A percentile compares a stretch with the other conserved stretches of the same genome.
phyloP scores from a whole-genome alignment of 2,329 filamentous ascomycete genomes.

The Epichloe typhina region DNA sequence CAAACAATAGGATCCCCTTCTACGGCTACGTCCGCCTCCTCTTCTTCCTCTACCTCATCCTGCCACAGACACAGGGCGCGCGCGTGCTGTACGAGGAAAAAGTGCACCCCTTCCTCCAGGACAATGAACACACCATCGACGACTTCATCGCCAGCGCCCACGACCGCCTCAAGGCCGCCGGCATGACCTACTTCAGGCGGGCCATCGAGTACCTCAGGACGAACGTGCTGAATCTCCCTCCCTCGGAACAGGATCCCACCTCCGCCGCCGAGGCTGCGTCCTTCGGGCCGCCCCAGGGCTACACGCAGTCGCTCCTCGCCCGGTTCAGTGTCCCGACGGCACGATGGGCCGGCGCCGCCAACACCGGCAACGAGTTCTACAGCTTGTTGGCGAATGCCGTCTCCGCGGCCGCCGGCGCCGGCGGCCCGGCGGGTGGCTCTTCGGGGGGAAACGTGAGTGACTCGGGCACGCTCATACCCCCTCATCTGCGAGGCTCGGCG shows the following conservation, averaged over 20 bases:
- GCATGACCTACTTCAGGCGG: conserved; percentile 61
- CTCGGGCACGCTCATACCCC: conserved; percentile 56
- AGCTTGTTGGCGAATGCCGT: conserved; percentile 64
- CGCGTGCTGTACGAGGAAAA: conserved; percentile 72
- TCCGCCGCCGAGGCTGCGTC: conserved; percentile 30
- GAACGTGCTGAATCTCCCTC: conserved; percentile 62
- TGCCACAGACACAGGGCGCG: conserved; percentile 94
- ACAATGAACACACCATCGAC: conserved; percentile 83
- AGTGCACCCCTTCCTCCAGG: conserved; percentile 74
- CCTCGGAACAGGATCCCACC: conserved; percentile 1
- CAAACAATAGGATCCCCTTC: conserved; percentile 61
- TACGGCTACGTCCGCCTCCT: conserved; percentile 82
- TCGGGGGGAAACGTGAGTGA: conserved; percentile 10
- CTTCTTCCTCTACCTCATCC: conserved; percentile 84
- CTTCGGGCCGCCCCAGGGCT: conserved; percentile 37
- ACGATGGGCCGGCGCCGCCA: conserved; percentile 37
- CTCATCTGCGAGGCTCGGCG: conserved; percentile 46
- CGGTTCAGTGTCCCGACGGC: conserved; percentile 74
- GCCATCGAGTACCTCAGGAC: conserved; percentile 60
- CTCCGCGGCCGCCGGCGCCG: conserved; percentile 41
- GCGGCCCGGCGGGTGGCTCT: conserved; percentile 14
- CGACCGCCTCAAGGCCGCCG: conserved; percentile 62
- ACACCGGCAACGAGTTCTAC: conserved; percentile 54
- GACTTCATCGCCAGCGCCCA: conserved; percentile 74
- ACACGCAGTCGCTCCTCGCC: conserved; percentile 71